Conservation (phyloP, 78 protist genomes). For the Planoprotostelium fungivorum region DNA sequence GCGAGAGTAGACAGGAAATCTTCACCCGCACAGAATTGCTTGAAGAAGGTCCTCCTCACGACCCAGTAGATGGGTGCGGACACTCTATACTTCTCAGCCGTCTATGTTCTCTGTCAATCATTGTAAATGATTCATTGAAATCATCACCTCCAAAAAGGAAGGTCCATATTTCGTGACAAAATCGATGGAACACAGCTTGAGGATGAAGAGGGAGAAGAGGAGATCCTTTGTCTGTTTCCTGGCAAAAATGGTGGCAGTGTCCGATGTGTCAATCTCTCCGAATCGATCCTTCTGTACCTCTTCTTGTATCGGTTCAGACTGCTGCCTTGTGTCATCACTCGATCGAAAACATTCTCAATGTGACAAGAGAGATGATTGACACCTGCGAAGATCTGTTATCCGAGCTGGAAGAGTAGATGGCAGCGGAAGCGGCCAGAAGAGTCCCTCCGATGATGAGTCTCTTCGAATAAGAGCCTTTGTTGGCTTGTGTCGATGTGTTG, state of each 20-base stretch:
- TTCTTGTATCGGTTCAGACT: too few species aligned
- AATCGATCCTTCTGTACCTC: too few species aligned
- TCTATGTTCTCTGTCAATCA: not conserved
- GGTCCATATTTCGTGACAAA: conserved; percentile 35
- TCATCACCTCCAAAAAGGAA: not conserved
- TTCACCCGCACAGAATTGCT: conserved; percentile 71
- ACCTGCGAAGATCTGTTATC: too few species aligned
- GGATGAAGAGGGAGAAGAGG: conserved; percentile 20
- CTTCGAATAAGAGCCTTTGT: too few species aligned
- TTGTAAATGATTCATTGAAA: not conserved
- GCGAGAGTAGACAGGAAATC: conserved; percentile 22
- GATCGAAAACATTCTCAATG: too few species aligned
- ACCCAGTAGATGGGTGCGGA: conserved; percentile 22
- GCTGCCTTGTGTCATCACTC: too few species aligned
- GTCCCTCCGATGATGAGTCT: too few species aligned
- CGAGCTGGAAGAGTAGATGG: too few species aligned
- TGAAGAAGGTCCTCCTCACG: conserved; percentile 44
- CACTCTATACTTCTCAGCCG: not conserved
- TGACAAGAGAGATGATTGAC: too few species aligned
- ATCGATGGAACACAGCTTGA: conserved; percentile 31
- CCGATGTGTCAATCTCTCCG: not conserved
- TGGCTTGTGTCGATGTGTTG: too few species aligned
- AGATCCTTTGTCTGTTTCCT: conserved; percentile 26
- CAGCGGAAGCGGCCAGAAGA: too few species aligned
- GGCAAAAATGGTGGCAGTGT: conserved; percentile 13